Conservation (phyloP, 345 rosid genomes). For the Passiflora organensis region DNA sequence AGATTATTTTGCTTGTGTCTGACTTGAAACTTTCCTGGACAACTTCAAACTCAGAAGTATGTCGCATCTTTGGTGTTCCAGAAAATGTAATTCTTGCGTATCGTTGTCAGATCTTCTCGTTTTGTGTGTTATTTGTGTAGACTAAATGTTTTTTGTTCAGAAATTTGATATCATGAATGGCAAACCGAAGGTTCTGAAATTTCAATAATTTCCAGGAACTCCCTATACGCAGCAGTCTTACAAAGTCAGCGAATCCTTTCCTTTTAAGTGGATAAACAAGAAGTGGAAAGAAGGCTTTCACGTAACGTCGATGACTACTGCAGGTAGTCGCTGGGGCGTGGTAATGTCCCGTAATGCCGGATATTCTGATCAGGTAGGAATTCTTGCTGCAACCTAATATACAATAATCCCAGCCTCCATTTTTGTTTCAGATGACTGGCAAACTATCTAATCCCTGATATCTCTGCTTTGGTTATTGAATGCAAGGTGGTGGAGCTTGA, state of each 20-base stretch:
- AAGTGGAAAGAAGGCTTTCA: constrained; percentile 99
- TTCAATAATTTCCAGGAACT: constrained; percentile 52
- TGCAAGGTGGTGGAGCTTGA: constrained; percentile 35
- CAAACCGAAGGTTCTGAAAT: constrained; percentile 4
- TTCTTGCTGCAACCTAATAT: neutral
- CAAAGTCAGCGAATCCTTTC: constrained; percentile 97
- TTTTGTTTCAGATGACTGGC: neutral
- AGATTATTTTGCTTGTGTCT: too few relatives aligned
- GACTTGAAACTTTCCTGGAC: too few relatives aligned
- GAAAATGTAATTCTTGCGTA: neutral
- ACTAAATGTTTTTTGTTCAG: neutral
- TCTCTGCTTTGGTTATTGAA: constrained; percentile 7
- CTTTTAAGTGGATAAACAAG: constrained; percentile 96
- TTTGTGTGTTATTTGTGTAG: neutral
- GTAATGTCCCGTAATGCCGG: constrained; percentile 37
- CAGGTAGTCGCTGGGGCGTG: constrained; percentile 47
- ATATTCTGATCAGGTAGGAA: constrained; percentile 28
- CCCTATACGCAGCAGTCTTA: constrained; percentile 95
- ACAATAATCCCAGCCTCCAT: neutral
- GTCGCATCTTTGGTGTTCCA: too few relatives aligned
- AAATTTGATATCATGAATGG: neutral
- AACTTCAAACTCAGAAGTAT: too few relatives aligned
- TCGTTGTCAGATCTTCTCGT: neutral
- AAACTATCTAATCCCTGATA: neutral
- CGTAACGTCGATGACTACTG: constrained; percentile 94